Evolutionary conservation across 1,284 basidiomycete genomes (phyloP), one percentile per base, ranked within the genome.

Genomic region (Ganoderma boninense): DNA sequence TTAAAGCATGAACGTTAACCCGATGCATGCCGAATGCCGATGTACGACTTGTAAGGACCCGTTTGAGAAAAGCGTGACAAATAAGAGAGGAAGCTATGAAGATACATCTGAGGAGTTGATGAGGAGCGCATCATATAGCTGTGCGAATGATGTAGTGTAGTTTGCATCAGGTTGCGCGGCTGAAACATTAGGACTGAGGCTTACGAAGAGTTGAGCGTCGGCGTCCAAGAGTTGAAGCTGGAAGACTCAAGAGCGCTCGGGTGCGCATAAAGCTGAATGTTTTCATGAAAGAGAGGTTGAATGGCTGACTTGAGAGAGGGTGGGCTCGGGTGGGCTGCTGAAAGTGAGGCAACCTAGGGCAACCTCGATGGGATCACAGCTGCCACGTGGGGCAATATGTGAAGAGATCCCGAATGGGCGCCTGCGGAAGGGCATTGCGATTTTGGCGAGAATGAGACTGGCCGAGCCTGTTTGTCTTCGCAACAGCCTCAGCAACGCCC

Each of bases 41-140:
- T 11, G 4, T 40, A 32, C 32, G 54, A 16, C 14, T 57, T 20
- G 54, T 8, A 3, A 18, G 16, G 32, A 1, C 32, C 18, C 16
- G 29, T 11, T 57, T 14, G 14, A 32, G 54, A 57, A 57, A 35
- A 4, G 16, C 7, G 16, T 16, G 20, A 20, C 20, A 3, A n/a
- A 57, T 32, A 32, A 20, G 18, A 40, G 2, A 32, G 32, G 16
- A 35, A 35, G 26, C 56, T 57, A 20, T 40, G 35, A 40, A 38
- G 57, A 38, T 60, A 11, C n/a, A 60, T 60, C 52, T 29, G 42
- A 54, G n/a, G 49, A 52, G 2, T 23, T n/a, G 7, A 52, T 13
- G 13, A 32, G 16, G 32, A 64, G 62, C 32, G 62, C 44, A 64
- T 64, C 46, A 64, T 32, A 64, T 29, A n/a, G 62, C 62, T 46